Percentiles rank a stretch among this genome's conserved stretches.
Evolutionary conservation across 73 alveolate genomes (phyloP).

Genomic region (Paramecium biaurelia): DNA sequence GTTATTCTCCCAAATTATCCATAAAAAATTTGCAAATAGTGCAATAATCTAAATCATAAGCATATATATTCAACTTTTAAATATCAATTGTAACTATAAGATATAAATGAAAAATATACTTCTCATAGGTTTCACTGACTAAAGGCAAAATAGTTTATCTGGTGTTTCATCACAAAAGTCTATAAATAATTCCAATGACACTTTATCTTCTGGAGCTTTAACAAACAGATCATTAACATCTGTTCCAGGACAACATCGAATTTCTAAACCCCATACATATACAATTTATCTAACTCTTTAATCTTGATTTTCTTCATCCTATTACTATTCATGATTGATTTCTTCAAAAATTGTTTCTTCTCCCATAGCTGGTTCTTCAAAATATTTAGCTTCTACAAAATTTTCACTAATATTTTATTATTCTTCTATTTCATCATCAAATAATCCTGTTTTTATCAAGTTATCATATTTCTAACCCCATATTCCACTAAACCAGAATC

Average conservation of each 20-base stretch:
- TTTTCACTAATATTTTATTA: neutral
- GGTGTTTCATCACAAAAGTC: constrained; percentile 12
- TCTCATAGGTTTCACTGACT: neutral
- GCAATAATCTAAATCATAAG: constrained; percentile 58
- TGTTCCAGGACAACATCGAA: neutral
- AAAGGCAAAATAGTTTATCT: neutral
- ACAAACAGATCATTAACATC: neutral
- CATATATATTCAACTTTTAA: constrained; percentile 25
- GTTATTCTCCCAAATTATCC: constrained; percentile 63
- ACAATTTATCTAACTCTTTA: neutral
- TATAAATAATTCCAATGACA: neutral
- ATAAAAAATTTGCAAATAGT: constrained; percentile 52
- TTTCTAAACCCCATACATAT: constrained; percentile 28
- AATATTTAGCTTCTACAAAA: neutral
- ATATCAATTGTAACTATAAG: neutral
- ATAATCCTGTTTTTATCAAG: neutral
- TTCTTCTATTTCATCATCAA: constrained; percentile 34
- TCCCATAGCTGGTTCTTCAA: neutral
- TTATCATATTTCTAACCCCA: constrained; percentile 41
- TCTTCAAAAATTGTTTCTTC: neutral
- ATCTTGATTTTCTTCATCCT: neutral
- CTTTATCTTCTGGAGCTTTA: constrained; percentile 34
- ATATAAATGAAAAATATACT: neutral
- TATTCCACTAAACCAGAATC: constrained; percentile 17
- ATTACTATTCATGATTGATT: neutral